A percentile compares a stretch with the other conserved stretches of the same genome.
Conservation (phyloP, 2,329 filamentous ascomycete genomes). For the Kalmusia sp. region DNA sequence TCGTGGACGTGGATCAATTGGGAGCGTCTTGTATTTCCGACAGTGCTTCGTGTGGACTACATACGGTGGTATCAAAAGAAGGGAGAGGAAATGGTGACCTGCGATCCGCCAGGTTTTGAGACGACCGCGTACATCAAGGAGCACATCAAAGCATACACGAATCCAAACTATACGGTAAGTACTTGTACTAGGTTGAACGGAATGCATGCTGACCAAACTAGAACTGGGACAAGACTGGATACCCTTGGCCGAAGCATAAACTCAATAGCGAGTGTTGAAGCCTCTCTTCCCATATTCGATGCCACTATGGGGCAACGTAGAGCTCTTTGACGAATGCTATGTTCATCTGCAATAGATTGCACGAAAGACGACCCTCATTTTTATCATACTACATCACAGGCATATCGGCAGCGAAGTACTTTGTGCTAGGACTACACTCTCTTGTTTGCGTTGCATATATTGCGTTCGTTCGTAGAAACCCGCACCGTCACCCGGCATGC, state of each 20-base stretch:
- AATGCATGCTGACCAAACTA: conserved; percentile 8
- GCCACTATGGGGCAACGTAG: too few relatives aligned
- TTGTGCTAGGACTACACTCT: too few relatives aligned
- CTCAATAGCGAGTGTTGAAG: conserved; percentile 50
- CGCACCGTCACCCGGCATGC: too few relatives aligned
- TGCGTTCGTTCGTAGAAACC: too few relatives aligned
- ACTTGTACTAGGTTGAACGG: background rate
- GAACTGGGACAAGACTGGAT: conserved; percentile 42
- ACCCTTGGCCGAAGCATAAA: conserved; percentile 52
- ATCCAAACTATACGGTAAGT: conserved; percentile 60
- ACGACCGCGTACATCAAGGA: conserved; percentile 60
- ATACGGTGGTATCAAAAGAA: conserved; percentile 62
- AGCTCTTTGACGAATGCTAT: background rate
- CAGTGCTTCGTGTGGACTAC: conserved; percentile 62
- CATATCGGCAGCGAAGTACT: too few relatives aligned
- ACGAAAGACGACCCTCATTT: too few relatives aligned
- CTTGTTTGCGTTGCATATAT: too few relatives aligned
- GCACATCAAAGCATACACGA: conserved; percentile 57
- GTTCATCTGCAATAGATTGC: background rate
- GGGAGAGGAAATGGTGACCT: conserved; percentile 58
- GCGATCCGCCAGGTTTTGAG: conserved; percentile 62
- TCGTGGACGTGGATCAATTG: conserved; percentile 59
- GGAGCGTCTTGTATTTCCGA: conserved; percentile 55
- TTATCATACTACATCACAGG: too few relatives aligned
- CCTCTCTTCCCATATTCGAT: background rate